Base-by-base conservation (phyloP, 768 basidiomycete species). In the Neoboletus magnificus region DNA sequence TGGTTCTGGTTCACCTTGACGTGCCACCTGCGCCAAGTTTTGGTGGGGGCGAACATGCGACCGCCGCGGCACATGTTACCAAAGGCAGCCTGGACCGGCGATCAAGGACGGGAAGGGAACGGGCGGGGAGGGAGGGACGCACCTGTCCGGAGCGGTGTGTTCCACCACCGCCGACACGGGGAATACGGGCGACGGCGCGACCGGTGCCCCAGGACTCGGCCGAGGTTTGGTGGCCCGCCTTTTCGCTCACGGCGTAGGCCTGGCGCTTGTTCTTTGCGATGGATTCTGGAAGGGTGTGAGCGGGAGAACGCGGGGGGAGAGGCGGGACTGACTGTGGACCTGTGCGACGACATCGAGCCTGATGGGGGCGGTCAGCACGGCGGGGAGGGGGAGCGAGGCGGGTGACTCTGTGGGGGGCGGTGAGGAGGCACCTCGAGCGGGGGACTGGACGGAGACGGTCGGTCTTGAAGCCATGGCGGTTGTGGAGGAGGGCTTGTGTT, bases 51-150 rank as follows among this genome's bases (percentile, higher is more conserved):
- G 77, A 99, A 98, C 97, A 99, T 98, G 72, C 97, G 93, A 81
- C 97, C 97, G 71, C 97, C 96, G 76, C 97, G 91, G 83, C 96
- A 98, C 97, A 99, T 98, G 89, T 98, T 98, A 71, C 97, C 97
- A 79, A 98, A 98, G 32, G 97, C 97, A 73, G 93, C 97, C 89
- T 96, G 53, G 25, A 35, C 16, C 23, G 13, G 45, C 36, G 55
- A 39, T 66, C 45, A 49, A 13, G 52, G 50, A 37, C 41, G 29
- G n/a, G n/a, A n/a, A n/a, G n/a, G n/a, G n/a, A n/a, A 5, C 30
- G 39, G 36, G 22, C 20, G 11, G 40, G 32, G 9, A 10, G 20
- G 5, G 29, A 20, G 8, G 23, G 22, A 33, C 2, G 50, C 61
- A 89, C 89, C 84, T 95, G 96, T 58, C 97, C 97, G 54, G 97